phyloP scores from a whole-genome alignment of 345 rosid genomes.

The Streptanthus diversifolius region DNA sequence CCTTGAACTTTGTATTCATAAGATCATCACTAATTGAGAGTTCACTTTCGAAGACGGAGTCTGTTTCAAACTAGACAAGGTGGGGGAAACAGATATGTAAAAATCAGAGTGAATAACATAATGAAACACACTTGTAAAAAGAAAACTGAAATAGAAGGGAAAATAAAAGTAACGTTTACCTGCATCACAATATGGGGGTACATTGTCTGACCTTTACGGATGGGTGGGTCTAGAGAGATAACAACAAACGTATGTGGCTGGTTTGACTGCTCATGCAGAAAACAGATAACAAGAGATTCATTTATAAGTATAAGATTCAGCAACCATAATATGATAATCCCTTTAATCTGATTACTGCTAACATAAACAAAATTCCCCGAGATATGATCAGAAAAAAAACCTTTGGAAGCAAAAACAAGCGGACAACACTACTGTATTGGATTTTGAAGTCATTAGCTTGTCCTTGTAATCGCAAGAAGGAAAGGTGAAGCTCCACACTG shows the following conservation, averaged over 20 bases:
- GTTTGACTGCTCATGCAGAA: conserved; percentile 58
- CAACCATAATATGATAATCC: background rate
- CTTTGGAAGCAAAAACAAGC: conserved; percentile 95
- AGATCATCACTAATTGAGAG: conserved; percentile 71
- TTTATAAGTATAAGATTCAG: background rate
- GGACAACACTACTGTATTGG: conserved; percentile 96
- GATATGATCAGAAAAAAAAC: conserved; percentile 34
- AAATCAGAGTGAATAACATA: background rate
- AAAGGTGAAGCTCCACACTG: conserved; percentile 89
- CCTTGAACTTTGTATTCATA: conserved; percentile 80
- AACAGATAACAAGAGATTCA: conserved; percentile 1
- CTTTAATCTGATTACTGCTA: background rate
- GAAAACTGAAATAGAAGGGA: background rate
- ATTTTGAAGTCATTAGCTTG: conserved; percentile 99
- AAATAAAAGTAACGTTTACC: conserved; percentile 41
- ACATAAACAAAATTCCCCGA: background rate
- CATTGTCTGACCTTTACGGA: conserved; percentile 94
- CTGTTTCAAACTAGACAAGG: conserved; percentile 74
- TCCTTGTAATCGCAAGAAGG: conserved; percentile 88
- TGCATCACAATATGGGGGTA: conserved; percentile 93
- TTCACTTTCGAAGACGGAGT: conserved; percentile 54
- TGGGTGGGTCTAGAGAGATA: conserved; percentile 94
- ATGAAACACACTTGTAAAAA: background rate
- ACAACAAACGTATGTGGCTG: conserved; percentile 96
- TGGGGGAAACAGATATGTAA: conserved; percentile 1